Percentiles rank a stretch among this genome's conserved stretches.
Conservation (phyloP, 805 yeast genomes). For the Candida rishiriensis region DNA sequence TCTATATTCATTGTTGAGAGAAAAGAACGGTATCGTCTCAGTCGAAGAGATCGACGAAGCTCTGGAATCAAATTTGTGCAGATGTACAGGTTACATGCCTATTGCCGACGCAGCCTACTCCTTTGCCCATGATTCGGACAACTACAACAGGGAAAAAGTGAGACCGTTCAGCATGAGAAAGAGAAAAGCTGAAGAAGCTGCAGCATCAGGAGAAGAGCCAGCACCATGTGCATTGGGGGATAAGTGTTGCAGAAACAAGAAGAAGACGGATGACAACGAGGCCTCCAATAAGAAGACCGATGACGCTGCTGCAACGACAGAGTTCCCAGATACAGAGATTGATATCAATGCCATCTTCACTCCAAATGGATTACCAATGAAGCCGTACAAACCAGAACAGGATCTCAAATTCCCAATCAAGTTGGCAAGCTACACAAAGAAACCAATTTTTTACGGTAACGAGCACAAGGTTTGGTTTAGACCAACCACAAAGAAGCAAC, state of each 20-base stretch:
- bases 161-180: conserved; percentile 16
- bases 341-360: conserved; percentile 31
- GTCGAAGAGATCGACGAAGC: conserved; percentile 39
- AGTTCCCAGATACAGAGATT: conserved; percentile 27
- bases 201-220: conserved; percentile 5
- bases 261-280: conserved; percentile 3
- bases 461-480: conserved; percentile 40
- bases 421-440: conserved; percentile 22
- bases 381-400: conserved; percentile 33
- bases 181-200: background rate
- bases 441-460: conserved; percentile 34
- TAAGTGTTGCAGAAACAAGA: conserved; percentile 33
- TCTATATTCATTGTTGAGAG: conserved; percentile 37
- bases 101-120: conserved; percentile 44
- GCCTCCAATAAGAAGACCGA: conserved; percentile 1
- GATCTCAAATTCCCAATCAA: conserved; percentile 40
- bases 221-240: conserved; percentile 30
- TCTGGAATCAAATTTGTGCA: conserved; percentile 43
- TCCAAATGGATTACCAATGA: conserved; percentile 38
- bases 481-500: conserved; percentile 36
- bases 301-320: conserved; percentile 11
- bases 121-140: conserved; percentile 33
- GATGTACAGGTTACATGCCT: conserved; percentile 49
- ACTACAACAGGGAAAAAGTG: conserved; percentile 23
- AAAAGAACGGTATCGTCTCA: conserved; percentile 32